Base-by-base conservation (phyloP, 2,329 filamentous ascomycete genomes). In the Colletotrichum salicis region DNA sequence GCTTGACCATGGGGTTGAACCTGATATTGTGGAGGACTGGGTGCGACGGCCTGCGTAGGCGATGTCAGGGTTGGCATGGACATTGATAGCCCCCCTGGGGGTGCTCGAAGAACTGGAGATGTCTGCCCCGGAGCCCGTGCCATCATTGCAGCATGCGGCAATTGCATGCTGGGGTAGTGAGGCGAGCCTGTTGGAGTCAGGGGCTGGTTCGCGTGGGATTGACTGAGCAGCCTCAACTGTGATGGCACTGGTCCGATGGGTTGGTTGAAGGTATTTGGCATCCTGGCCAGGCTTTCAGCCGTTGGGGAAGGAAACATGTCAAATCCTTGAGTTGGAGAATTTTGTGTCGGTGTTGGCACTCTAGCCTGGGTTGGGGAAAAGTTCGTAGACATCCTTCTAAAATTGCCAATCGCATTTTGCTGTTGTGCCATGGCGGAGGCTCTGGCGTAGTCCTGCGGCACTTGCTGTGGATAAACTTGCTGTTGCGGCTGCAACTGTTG, bases 111-210 rank as follows among this genome's bases (percentile, higher is more conserved):
- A 22, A 62, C 69, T 29, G 64, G n/a, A 31, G 69, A 59, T 55
- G 41, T 35, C 22, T 60, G 70, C 19, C 59, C 70, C n/a, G 22
- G 54, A 37, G 59, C 8, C 12, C 48, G 54, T 15, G 55, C 10
- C 55, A 60, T 19, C 52, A 41, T 54, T 4, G 35, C 27, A 48
- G 33, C 33, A 35, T 60, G 29, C n/a, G 70, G 60, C 29, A 72
- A 22, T 12, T 64, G 70, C 19, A 24, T 33, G n/a, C 51, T 60
- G 65, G 33, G 29, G n/a, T 72, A 45, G 37, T 41, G 60, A 55
- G 70, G 60, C 22, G 66, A 72, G 35, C 65, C 60, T 24, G 70
- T 31, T 19, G 70, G 70, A 24, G 65, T 72, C 19, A 70, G 35
- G 33, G 70, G 55, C 31, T 64, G 65, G 5, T 33, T 70, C 31